Base-by-base conservation (phyloP, 176 grass and related monocot species). In the Bonia amplexicaulis region DNA sequence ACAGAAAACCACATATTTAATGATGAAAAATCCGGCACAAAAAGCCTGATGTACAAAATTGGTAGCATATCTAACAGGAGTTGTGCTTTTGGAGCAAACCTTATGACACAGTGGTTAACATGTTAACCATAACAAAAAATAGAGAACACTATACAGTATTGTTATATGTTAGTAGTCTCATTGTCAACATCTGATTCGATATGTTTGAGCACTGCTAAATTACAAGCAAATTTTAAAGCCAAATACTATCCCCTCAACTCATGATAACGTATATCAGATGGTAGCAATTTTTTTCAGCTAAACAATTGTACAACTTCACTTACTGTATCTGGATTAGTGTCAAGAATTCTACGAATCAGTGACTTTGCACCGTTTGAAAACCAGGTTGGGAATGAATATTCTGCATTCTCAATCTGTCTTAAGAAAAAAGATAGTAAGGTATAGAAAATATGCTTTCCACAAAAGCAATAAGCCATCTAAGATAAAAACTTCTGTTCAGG, bases 241-340 rank as follows among this genome's bases (percentile, higher is more conserved):
- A 35, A 31, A 45, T 57, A 55, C 53, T 71, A 85, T 64, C 54
- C 16, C 33, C 19, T 39, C 65, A 57, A 65, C 10, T 27, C 35
- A 90, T 55, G 42, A 52, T 60, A 85, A 89, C 4, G 23, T 19
- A 85, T 61, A 85, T 61, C 20, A 55, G 39, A 13, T 35, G 25
- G 54, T 59, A 27, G 39, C 3, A 35, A 70, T 76, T 82, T 68
- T 14, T 75, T 45, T 61, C 15, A 74, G 25, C 44, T 71, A 84
- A 67, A 92, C 53, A 37, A 61, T 59, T 55, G 57, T 75, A 35
- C 45, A 85, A 45, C 26, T 84, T 75, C 68, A 89, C 93, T 98
- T 92, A 98, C 96, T 86, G 88, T 91, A 44, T 95, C 93, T 87
- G 96, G 93, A 78, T 92, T 95, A 42, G 93, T 91, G 79, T 98